Evolutionary conservation across 306 rosid species (phyloP), one percentile per base, ranked within the genome.

Genomic region (peach (Prunus persica)): DNA sequence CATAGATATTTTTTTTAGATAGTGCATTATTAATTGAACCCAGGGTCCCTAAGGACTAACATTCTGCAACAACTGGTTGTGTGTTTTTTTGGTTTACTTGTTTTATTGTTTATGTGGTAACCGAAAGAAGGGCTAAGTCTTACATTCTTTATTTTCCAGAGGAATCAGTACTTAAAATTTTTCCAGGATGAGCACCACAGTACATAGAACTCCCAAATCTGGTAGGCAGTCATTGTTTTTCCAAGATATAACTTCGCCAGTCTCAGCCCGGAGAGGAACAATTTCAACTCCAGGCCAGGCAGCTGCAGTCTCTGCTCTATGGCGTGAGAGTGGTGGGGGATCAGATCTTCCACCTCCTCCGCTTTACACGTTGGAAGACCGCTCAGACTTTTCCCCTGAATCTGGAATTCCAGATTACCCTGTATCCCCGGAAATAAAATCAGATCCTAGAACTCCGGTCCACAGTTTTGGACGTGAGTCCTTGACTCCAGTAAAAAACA

Each of bases 261-360:
- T 92, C 68, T 88, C 97, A 13, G n/a, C 93, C 46, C 83, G 89
- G 24, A 88, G 88, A 82, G 97, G 91, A 25, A 96, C 86, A 66
- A 79, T 87, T 84, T 87, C 97, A 9, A 96, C 89, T 75, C 89
- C 98, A 1, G 97, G 97, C 25, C 99, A 92, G 82, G 90, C 91
- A 57, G 96, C 91, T 65, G 88, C 91, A 1, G 95, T 82, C 52
- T 90, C 99, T 82, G 85, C 98, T 69, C 73, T 87, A 20, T 90
- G 99, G 98, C 97, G 90, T 3, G 99, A 92, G 74, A 96, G 81
- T 75, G 79, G 79, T 70, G 80, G 87, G 56, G 83, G 84, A 76
- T 84, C 98, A 0, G 98, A 96, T 76, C 97, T 96, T 81, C 99
- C 98, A 11, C 98, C 99, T 1, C 99, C 99, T 63, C 99, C 99